Evolutionary conservation across 768 basidiomycete species (phyloP).

Genomic region (Crepidotus variabilis): DNA sequence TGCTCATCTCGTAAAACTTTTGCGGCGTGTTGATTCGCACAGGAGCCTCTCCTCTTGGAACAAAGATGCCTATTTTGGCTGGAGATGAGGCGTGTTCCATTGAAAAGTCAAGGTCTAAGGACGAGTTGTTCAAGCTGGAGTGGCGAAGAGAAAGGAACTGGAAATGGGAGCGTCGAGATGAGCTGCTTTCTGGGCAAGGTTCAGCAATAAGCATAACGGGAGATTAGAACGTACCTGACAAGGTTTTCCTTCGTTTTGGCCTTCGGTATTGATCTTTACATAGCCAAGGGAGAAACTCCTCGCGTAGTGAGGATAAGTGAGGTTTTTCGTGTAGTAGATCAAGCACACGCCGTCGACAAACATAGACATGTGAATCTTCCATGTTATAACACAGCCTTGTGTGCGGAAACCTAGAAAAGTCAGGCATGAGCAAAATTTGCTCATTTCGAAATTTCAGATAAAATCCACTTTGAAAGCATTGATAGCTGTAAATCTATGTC

Average conservation of each 20-base stretch:
- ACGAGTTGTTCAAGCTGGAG: constrained; percentile 37
- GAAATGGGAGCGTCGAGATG: constrained; percentile 38
- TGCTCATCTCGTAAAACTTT: constrained; percentile 76
- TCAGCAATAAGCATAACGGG: neutral
- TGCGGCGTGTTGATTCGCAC: constrained; percentile 75
- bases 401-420: constrained; percentile 58
- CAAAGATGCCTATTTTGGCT: constrained; percentile 59
- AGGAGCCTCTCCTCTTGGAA: constrained; percentile 55
- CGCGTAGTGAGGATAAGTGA: constrained; percentile 77
- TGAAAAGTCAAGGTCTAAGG: constrained; percentile 21
- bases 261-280: constrained; percentile 81
- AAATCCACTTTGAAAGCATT: constrained; percentile 58
- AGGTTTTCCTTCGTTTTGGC: constrained; percentile 57
- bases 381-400: constrained; percentile 62
- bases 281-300: constrained; percentile 92
- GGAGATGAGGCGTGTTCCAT: constrained; percentile 29
- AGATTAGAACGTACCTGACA: constrained; percentile 35
- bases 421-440: constrained; percentile 2
- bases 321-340: constrained; percentile 66
- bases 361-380: constrained; percentile 89
- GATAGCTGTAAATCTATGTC: constrained; percentile 76
- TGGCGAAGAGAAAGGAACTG: constrained; percentile 55
- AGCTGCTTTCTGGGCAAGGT: constrained; percentile 37
- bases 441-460: neutral
- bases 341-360: constrained; percentile 73